Evolutionary conservation across 2,329 filamentous ascomycete species (phyloP).

Genomic region (Capronia coronata): DNA sequence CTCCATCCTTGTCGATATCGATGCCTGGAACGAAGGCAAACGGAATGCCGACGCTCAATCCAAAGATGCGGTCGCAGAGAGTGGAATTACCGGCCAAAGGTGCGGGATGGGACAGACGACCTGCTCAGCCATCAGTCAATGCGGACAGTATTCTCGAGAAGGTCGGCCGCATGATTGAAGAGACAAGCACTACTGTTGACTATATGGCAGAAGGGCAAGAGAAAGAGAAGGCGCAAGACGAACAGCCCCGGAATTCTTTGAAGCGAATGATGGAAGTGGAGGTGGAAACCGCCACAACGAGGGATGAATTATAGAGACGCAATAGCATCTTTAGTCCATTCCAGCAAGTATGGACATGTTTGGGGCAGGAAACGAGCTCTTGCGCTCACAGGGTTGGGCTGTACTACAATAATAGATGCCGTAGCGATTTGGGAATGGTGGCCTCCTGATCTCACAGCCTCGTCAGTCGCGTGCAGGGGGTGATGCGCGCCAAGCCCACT

Average conservation of each 20-base stretch:
- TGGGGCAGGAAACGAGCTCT: too few species aligned
- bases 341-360: too few species aligned
- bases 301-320: conserved; percentile 33
- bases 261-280: conserved; percentile 45
- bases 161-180: conserved; percentile 37
- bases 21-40: conserved; percentile 12
- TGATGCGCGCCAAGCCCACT: conserved; percentile 16
- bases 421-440: not conserved
- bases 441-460: conserved; percentile 4
- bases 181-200: conserved; percentile 28
- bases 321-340: too few species aligned
- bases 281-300: conserved; percentile 29
- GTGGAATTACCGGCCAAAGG: conserved; percentile 29
- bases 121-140: conserved; percentile 26
- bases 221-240: conserved; percentile 34
- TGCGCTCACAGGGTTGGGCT: too few species aligned
- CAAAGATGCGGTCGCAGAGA: conserved; percentile 13
- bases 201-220: conserved; percentile 36
- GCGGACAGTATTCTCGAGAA: conserved; percentile 38
- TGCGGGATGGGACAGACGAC: conserved; percentile 40
- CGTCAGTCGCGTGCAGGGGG: conserved; percentile 3
- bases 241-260: conserved; percentile 41
- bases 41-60: conserved; percentile 17
- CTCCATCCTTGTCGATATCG: conserved; percentile 18
- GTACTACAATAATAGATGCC: too few species aligned